phyloP scores from a whole-genome alignment of 2,329 filamentous ascomycete genomes.

The Gaeumannomyces tritici region DNA sequence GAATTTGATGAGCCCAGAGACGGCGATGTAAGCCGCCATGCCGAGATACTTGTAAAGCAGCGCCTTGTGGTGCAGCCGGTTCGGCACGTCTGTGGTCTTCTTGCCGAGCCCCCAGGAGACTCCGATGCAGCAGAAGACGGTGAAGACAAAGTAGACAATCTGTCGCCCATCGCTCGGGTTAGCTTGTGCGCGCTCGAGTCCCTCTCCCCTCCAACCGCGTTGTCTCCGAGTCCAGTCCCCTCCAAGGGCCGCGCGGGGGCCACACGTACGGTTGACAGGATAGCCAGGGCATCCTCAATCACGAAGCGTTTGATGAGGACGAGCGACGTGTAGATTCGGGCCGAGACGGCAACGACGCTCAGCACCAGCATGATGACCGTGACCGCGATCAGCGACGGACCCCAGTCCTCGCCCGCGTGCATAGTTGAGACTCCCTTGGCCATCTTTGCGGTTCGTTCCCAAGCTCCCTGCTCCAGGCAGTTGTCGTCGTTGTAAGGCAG shows the following conservation, averaged over 20 bases:
- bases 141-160: slow-evolving; percentile 10
- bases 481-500: not conserved
- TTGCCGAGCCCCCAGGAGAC: slow-evolving; percentile 17
- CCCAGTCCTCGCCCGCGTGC: slow-evolving; percentile 7
- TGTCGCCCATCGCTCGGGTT: not conserved
- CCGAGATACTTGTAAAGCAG: slow-evolving; percentile 30
- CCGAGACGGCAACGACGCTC: slow-evolving; percentile 17
- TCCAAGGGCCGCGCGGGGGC: too few relatives aligned
- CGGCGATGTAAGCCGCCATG: slow-evolving; percentile 26
- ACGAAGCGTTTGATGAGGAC: slow-evolving; percentile 21
- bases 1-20: slow-evolving; percentile 26
- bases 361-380: slow-evolving; percentile 22
- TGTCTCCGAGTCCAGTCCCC: not conserved
- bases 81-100: slow-evolving; percentile 11
- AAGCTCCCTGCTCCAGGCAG: not conserved
- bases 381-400: slow-evolving; percentile 16
- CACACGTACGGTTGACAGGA: slow-evolving; percentile 18
- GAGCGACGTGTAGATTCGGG: slow-evolving; percentile 22
- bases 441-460: not conserved
- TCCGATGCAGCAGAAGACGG: slow-evolving; percentile 15
- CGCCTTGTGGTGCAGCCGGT: slow-evolving; percentile 13
- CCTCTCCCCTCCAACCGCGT: not conserved
- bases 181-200: not conserved
- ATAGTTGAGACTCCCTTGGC: not conserved
- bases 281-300: slow-evolving; percentile 22